Base-by-base conservation (phyloP, 129 eudicot species). In the Pseudognaphalium luteoalbum region DNA sequence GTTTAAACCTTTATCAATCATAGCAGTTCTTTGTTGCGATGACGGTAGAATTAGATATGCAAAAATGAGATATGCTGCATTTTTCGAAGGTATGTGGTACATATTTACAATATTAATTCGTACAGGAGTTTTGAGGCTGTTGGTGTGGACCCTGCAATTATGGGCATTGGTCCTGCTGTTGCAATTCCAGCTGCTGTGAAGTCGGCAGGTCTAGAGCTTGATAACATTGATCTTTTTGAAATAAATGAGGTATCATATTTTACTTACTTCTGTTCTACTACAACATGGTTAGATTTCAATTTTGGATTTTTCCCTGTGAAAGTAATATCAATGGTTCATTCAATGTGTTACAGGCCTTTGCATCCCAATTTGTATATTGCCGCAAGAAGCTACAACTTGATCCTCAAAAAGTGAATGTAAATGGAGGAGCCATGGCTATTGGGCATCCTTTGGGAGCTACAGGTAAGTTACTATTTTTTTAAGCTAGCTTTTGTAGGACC, bases 401-500 rank as follows among this genome's bases (percentile, higher is more conserved):
- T 72, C 82, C 87, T 7, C 78, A 82, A 59, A 86, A 84, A n/a
- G 88, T 88, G 63, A 88, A 88, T 68, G 90, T 88, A 41, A 88
- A 88, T 80, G 94, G 94, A 68, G 91, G 94, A 63, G 94, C 94
- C 51, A 70, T 88, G 51, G 94, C 94, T 69, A 85, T 88, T 42
- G 94, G 94, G 39, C 94, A 88, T 70, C 94, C 94, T 62, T 77
- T 88, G 78, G 94, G 94, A 75, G 90, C 90, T 59, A 88, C 94
- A 81, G 93, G 93, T 76, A 73, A 81, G 15, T 44, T 67, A 34
- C 12, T 15, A 22, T 52, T 29, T 68, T 74, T 56, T 71, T 34
- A 67, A 44, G 59, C 22, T 34, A n/a, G n/a, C n/a, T n/a, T n/a
- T n/a, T n/a, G n/a, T n/a, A n/a, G n/a, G n/a, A n/a, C n/a, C n/a